Percentiles rank a stretch among this genome's conserved stretches.
Evolutionary conservation across 2,329 filamentous ascomycete genomes (phyloP).

Genomic region (Xylariaceae sp.): DNA sequence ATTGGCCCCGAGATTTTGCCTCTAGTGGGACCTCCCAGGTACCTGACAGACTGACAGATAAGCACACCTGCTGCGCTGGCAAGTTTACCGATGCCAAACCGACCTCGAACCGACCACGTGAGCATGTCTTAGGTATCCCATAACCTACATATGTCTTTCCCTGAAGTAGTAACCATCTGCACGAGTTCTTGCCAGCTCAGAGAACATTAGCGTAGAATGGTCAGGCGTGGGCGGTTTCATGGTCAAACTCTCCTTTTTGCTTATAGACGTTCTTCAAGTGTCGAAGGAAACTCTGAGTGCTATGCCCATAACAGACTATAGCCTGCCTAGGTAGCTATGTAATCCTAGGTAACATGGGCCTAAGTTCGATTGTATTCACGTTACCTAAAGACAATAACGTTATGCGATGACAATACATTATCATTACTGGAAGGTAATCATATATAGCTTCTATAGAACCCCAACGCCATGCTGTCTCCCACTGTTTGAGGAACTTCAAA

Average conservation of each 20-base stretch:
- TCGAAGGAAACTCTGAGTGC: not conserved
- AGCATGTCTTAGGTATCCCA: no score
- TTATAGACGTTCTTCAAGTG: no score
- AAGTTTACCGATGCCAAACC: not conserved
- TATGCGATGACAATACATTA: not conserved
- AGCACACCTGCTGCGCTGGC: not conserved
- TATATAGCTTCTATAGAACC: slow-evolving; percentile 9
- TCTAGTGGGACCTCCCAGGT: slow-evolving; percentile 11
- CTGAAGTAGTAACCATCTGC: not conserved
- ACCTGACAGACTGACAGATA: not conserved
- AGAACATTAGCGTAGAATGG: not conserved
- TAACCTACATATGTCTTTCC: no score
- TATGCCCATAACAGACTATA: not conserved
- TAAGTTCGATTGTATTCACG: not conserved
- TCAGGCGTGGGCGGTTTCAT: no score
- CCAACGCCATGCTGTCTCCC: slow-evolving; percentile 15
- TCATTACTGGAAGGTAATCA: not conserved
- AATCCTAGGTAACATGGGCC: not conserved
- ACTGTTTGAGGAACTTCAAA: slow-evolving; percentile 15
- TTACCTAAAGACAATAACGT: not conserved
- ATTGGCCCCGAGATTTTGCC: slow-evolving; percentile 18
- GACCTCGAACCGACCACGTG: not conserved
- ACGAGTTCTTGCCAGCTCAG: not conserved
- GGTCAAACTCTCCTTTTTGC: no score
- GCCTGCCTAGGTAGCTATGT: not conserved